Evolutionary conservation across 108 stramenopile species (phyloP), one percentile per base, ranked within the genome.

Genomic region (Asterionellopsis glacialis): DNA sequence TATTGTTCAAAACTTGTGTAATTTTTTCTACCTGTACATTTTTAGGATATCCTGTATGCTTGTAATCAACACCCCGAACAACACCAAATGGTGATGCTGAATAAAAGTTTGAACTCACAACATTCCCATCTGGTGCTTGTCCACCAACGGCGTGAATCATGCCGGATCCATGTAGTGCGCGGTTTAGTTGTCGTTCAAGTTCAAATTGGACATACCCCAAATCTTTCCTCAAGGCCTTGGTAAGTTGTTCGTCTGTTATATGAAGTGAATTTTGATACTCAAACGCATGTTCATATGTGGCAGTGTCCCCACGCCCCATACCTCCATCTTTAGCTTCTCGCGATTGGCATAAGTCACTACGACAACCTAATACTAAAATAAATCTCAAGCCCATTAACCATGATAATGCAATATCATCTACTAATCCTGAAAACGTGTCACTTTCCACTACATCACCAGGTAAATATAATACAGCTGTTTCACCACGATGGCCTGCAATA

Each of bases 381-480:
- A 83, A 26, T 38, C 60, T 57, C 16, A 80, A 53, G 28, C 82
- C 82, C n/a, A 83, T 68, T 26, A 83, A 45, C 27, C 63, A 55
- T 44, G 79, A 41, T 41, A 77, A 51, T 10, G 70, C 61, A 12
- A 80, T 39, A 48, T 95, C 94, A 58, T 85, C 85, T 70, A 89
- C 57, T 0, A 91, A 57, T 42, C 57, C 64, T 1, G 72, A 58
- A 41, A 88, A 72, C 16, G 69, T 76, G 9, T 51, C 11, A 14
- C 33, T n/a, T 16, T 52, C 45, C 63, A 82, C 45, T 15, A 80
- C 40, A 48, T 86, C 83, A 1, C 93, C 90, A 4, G 87, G 87
- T 52, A 95, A 80, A 64, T 95, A 86, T 51, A 87, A 67, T 28
- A 92, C 90, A 51, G 86, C 83, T 4, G 69, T 69, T 12, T 86